Evolutionary conservation across 768 basidiomycete species (phyloP).

Genomic region (Austroboletus festivus): DNA sequence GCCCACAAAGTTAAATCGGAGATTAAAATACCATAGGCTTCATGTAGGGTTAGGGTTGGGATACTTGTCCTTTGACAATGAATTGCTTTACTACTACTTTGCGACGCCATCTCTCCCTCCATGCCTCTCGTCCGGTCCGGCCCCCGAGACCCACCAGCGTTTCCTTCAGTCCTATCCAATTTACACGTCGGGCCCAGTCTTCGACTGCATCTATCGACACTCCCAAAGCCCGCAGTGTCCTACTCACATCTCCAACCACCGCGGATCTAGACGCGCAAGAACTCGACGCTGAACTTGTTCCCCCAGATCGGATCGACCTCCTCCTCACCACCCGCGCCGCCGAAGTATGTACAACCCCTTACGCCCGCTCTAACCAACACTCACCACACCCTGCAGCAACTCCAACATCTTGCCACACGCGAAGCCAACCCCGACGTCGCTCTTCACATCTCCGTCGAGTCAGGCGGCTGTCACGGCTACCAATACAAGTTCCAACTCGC

Average conservation of each 20-base stretch:
- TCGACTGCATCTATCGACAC: conserved; percentile 33
- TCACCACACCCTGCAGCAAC: conserved; percentile 54
- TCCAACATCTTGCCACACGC: conserved; percentile 57
- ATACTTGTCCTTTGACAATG: background rate
- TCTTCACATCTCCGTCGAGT: conserved; percentile 82
- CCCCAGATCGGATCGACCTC: conserved; percentile 51
- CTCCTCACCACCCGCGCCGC: conserved; percentile 72
- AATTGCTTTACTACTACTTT: background rate
- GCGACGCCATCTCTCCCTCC: background rate
- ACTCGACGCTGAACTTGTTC: conserved; percentile 57
- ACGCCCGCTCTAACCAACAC: background rate
- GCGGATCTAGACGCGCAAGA: conserved; percentile 59
- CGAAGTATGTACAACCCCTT: conserved; percentile 47
- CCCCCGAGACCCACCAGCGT: background rate
- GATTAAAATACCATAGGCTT: conserved; percentile 4
- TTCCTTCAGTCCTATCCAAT: no score
- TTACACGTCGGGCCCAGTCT: background rate
- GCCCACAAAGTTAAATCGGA: conserved; percentile 14
- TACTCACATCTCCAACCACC: conserved; percentile 49
- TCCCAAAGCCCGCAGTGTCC: conserved; percentile 45
- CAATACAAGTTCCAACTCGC: conserved; percentile 92
- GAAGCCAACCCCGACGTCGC: conserved; percentile 63
- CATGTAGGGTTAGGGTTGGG: background rate
- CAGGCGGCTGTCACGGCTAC: conserved; percentile 96
- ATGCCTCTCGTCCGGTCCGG: no score